Evolutionary conservation across 768 basidiomycete species (phyloP).

Genomic region (Lentinula edodes): DNA sequence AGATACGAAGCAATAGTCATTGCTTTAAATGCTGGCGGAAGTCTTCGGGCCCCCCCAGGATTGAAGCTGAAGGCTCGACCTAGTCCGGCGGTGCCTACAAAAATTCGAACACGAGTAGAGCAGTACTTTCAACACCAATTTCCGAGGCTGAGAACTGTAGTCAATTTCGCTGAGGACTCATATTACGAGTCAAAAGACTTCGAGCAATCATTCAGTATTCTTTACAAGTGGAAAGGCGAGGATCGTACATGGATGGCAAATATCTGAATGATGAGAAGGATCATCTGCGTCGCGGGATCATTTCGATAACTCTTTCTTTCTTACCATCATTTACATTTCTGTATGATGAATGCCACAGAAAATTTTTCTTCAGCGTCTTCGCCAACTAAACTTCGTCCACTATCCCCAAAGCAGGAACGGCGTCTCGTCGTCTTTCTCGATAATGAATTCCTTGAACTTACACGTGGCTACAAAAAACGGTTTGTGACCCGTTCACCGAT

Average conservation of each 20-base stretch:
- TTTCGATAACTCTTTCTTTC: too few species aligned
- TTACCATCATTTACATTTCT: not conserved
- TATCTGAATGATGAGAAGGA: too few species aligned
- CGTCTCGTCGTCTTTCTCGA: conserved; percentile 63
- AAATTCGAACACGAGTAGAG: too few species aligned
- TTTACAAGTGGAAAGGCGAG: not conserved
- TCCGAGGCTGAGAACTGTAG: too few species aligned
- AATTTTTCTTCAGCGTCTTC: not conserved
- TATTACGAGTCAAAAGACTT: not conserved
- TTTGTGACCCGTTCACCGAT: conserved; percentile 24
- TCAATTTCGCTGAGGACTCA: too few species aligned
- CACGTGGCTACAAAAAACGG: conserved; percentile 74
- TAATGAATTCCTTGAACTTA: conserved; percentile 56
- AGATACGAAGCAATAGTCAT: not conserved
- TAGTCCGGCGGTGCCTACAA: too few species aligned
- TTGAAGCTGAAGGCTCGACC: too few species aligned
- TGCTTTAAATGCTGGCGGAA: too few species aligned
- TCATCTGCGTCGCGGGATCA: too few species aligned
- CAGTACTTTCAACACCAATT: too few species aligned
- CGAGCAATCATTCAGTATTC: not conserved
- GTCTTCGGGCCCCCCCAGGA: too few species aligned
- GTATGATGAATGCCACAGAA: not conserved
- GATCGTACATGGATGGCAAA: too few species aligned
- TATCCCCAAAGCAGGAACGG: conserved; percentile 56
- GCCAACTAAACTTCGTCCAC: conserved; percentile 2